Conservation (phyloP, 2,329 filamentous ascomycete genomes). For the Xylariomycetidae sp. region DNA sequence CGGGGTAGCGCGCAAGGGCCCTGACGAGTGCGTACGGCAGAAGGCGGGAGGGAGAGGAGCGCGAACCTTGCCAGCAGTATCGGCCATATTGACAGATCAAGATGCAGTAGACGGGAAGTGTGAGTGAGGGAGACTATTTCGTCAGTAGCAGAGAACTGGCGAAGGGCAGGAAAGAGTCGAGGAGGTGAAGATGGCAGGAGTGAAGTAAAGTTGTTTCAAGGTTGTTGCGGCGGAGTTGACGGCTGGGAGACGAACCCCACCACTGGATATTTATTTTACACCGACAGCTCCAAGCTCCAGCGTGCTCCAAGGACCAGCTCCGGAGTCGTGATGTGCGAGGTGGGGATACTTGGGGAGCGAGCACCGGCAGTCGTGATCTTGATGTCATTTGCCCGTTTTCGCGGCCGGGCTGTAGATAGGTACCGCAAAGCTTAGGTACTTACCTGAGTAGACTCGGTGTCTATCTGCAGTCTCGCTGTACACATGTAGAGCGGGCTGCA, state of each 20-base stretch:
- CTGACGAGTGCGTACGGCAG: no score
- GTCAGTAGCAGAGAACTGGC: conserved; percentile 2
- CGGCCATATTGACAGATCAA: conserved; percentile 34
- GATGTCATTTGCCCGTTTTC: no score
- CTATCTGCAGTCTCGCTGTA: no score
- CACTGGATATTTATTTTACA: conserved; percentile 10
- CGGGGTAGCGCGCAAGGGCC: conserved; percentile 9
- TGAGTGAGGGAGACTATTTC: conserved; percentile 7
- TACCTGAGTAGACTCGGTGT: no score
- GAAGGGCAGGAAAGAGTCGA: conserved; percentile 1
- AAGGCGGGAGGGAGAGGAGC: conserved; percentile 1
- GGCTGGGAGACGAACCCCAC: conserved; percentile 10
- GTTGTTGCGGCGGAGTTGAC: conserved; percentile 18
- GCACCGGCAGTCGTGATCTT: conserved; percentile 9
- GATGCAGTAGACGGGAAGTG: background rate
- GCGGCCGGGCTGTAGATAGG: no score
- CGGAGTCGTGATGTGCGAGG: conserved; percentile 3
- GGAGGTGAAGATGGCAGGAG: no score
- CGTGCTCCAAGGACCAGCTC: no score
- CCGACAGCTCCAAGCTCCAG: no score
- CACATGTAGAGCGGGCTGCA: no score
- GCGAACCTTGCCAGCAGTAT: conserved; percentile 47
- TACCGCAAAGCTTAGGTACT: no score
- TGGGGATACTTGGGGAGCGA: conserved; percentile 11
- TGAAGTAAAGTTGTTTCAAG: no score